phyloP scores from a whole-genome alignment of 1,139 yeast species.

The Suhomyces bokatorum region DNA sequence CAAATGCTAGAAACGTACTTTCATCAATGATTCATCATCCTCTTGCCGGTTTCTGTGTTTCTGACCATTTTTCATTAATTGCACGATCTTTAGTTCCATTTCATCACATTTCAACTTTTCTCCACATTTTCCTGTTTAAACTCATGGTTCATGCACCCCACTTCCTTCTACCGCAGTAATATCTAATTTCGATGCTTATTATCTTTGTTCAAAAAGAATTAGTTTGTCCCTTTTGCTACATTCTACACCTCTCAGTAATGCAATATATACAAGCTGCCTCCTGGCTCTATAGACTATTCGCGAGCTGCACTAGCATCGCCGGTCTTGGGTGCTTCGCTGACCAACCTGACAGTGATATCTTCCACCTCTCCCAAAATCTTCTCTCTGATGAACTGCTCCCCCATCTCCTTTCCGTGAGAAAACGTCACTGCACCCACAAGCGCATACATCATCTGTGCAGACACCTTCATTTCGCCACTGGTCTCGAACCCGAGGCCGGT shows the following conservation, averaged over 20 bases:
- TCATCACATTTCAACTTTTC: too few relatives aligned
- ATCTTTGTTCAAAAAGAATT: too few relatives aligned
- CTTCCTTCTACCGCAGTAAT: too few relatives aligned
- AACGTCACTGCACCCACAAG: slow-evolving; percentile 78
- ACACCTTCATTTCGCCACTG: slow-evolving; percentile 59
- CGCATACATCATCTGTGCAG: slow-evolving; percentile 71
- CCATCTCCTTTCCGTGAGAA: slow-evolving; percentile 61
- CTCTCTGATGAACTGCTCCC: slow-evolving; percentile 56
- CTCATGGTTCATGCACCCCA: too few relatives aligned
- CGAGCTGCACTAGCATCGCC: slow-evolving; percentile 6
- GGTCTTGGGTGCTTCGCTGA: slow-evolving; percentile 8
- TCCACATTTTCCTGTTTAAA: too few relatives aligned
- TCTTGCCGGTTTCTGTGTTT: too few relatives aligned
- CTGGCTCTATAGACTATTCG: slow-evolving; percentile 4
- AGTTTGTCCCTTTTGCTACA: background rate
- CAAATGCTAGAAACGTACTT: too few relatives aligned
- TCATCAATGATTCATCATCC: too few relatives aligned
- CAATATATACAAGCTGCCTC: slow-evolving; percentile 6
- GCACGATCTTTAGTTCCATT: too few relatives aligned
- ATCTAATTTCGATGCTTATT: too few relatives aligned
- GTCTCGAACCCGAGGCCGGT: slow-evolving; percentile 52
- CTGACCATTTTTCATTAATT: too few relatives aligned
- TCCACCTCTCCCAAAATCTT: slow-evolving; percentile 36
- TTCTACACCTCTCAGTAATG: slow-evolving; percentile 1
- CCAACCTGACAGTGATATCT: slow-evolving; percentile 23